Percentiles rank a stretch among this genome's conserved stretches.
Conservation (phyloP, 2,329 filamentous ascomycete species). For the Nannizzia gypsea region DNA sequence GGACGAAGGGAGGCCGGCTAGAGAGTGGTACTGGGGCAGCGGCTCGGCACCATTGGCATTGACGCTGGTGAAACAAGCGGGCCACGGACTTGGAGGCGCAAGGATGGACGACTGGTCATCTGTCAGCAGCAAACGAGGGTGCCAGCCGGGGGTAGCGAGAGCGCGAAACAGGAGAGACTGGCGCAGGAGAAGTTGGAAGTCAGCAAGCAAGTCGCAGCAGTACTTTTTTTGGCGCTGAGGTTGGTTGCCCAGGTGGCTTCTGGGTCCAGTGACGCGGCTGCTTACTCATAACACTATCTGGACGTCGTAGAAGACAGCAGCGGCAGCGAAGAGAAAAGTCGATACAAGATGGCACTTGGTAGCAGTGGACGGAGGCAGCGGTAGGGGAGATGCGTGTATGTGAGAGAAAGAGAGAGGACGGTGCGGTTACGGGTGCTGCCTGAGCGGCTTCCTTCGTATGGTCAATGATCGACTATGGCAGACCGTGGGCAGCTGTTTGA, state of each 20-base stretch:
- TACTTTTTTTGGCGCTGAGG: too few relatives aligned
- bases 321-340: too few relatives aligned
- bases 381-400: too few relatives aligned
- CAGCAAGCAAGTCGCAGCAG: neutral
- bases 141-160: neutral
- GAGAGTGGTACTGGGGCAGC: neutral
- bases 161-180: neutral
- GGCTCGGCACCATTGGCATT: constrained; percentile 2
- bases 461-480: too few relatives aligned
- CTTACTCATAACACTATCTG: neutral
- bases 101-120: neutral
- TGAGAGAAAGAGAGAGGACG: too few relatives aligned
- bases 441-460: too few relatives aligned
- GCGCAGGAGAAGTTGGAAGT: neutral
- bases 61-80: constrained; percentile 3
- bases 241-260: too few relatives aligned
- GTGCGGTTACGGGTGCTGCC: too few relatives aligned
- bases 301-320: too few relatives aligned
- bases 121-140: neutral
- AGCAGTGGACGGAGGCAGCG: too few relatives aligned
- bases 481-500: too few relatives aligned
- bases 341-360: too few relatives aligned
- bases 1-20: neutral
- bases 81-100: neutral
- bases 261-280: neutral